A percentile compares a stretch with the other conserved stretches of the same genome.
Evolutionary conservation across 768 basidiomycete species (phyloP).

Genomic region (Boletus edulis): DNA sequence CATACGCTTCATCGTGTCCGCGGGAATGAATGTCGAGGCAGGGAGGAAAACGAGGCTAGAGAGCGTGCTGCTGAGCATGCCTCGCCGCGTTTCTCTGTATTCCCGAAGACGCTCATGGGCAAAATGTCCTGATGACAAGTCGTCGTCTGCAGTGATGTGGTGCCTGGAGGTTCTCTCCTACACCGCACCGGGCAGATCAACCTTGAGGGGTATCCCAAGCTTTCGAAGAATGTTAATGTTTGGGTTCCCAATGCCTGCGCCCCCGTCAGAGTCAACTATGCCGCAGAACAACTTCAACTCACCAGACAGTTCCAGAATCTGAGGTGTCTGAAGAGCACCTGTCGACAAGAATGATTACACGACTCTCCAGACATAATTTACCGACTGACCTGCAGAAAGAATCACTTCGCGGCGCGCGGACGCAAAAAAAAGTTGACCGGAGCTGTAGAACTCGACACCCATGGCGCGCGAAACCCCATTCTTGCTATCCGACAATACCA

Average conservation of each 20-base stretch:
- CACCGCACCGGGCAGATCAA: conserved; percentile 37
- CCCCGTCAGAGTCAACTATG: neutral
- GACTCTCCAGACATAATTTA: neutral
- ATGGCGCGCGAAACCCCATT: conserved; percentile 8
- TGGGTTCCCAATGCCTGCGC: conserved; percentile 12
- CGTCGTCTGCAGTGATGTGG: conserved; percentile 11
- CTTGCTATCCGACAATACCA: conserved; percentile 11
- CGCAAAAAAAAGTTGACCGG: conserved; percentile 15
- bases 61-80: conserved; percentile 14
- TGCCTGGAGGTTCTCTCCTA: conserved; percentile 13
- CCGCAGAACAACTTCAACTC: neutral
- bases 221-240: conserved; percentile 5
- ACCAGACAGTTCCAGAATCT: conserved; percentile 35
- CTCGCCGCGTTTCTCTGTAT: conserved; percentile 9
- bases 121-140: conserved; percentile 10
- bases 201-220: conserved; percentile 23
- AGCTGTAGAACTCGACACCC: conserved; percentile 21
- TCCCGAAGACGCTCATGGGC: conserved; percentile 5
- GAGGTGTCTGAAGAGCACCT: conserved; percentile 34
- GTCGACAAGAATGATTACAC: neutral
- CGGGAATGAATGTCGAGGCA: conserved; percentile 8
- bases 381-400: conserved; percentile 14
- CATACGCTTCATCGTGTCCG: conserved; percentile 10
- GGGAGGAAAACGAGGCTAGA: conserved; percentile 16
- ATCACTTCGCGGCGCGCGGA: conserved; percentile 20